phyloP scores from a whole-genome alignment of 2,329 filamentous ascomycete species.

The Fusarium chlamydosporum region DNA sequence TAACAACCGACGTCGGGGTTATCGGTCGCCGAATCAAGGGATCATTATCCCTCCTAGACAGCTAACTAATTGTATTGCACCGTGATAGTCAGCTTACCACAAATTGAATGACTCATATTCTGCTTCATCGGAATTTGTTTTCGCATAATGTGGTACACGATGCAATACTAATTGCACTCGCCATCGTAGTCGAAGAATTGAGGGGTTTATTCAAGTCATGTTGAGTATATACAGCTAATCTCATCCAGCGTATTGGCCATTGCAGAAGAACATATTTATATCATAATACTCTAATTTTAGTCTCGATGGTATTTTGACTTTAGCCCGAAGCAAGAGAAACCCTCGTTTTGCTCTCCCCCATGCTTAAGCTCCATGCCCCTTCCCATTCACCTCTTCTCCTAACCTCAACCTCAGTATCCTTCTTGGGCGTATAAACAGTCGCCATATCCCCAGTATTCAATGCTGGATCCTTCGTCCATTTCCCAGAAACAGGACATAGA shows the following conservation, averaged over 20 bases:
- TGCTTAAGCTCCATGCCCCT: conserved; percentile 42
- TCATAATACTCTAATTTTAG: neutral
- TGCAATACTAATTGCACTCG: neutral
- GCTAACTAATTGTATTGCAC: neutral
- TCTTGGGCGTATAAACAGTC: conserved; percentile 34
- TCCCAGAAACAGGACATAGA: neutral
- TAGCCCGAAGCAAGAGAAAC: conserved; percentile 48
- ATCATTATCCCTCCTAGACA: neutral
- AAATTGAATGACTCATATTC: neutral
- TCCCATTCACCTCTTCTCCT: conserved; percentile 23
- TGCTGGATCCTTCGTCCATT: conserved; percentile 26
- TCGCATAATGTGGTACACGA: neutral
- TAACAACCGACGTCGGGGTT: conserved; percentile 12
- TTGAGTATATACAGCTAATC: neutral
- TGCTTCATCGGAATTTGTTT: neutral
- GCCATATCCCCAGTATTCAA: conserved; percentile 24
- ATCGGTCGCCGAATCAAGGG: conserved; percentile 7
- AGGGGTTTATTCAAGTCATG: neutral
- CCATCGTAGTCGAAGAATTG: no score
- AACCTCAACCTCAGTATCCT: conserved; percentile 31
- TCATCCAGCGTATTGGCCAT: neutral
- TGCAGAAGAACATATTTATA: neutral
- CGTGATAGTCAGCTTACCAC: conserved; percentile 6
- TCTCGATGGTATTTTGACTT: no score
- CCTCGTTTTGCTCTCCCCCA: conserved; percentile 48